A percentile compares a stretch with the other conserved stretches of the same genome.
These are phyloP conservation scores for Carex kokanica DNA, from an alignment of 176 grass and related monocot genomes.

Conservation along the genomic window DNA sequence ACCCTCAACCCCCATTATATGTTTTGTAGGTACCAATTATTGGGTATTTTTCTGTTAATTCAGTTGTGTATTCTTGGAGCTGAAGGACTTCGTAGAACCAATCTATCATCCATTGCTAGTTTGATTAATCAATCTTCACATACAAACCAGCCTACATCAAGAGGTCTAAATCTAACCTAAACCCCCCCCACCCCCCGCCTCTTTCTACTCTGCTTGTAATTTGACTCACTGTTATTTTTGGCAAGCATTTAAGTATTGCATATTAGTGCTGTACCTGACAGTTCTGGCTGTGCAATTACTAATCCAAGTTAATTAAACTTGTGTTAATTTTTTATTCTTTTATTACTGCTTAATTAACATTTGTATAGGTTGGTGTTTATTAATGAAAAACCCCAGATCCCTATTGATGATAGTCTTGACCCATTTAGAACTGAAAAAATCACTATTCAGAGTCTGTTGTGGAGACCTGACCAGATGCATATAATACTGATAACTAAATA, in stretches of 20 bases:
- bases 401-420: background rate
- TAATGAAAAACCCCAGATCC: background rate
- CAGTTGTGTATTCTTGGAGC: slow-evolving; percentile 92
- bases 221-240: slow-evolving; percentile 18
- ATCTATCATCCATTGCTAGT: slow-evolving; percentile 85
- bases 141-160: slow-evolving; percentile 44
- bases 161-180: slow-evolving; percentile 35
- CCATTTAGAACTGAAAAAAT: background rate
- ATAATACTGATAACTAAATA: background rate
- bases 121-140: slow-evolving; percentile 70
- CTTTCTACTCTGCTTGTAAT: slow-evolving; percentile 19
- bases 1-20: background rate
- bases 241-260: slow-evolving; percentile 12
- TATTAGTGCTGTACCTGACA: background rate
- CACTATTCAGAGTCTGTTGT: background rate
- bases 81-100: slow-evolving; percentile 82
- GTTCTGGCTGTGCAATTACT: background rate
- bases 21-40: slow-evolving; percentile 87
- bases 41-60: slow-evolving; percentile 91
- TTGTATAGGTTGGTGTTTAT: background rate
- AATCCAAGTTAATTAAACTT: background rate
- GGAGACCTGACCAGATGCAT: background rate
- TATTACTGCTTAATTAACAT: slow-evolving; percentile 3
- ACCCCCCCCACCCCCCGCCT: background rate
- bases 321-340: slow-evolving; percentile 10